Base-by-base conservation (phyloP, 2,329 filamentous ascomycete genomes). In the Diaporthe sp. region DNA sequence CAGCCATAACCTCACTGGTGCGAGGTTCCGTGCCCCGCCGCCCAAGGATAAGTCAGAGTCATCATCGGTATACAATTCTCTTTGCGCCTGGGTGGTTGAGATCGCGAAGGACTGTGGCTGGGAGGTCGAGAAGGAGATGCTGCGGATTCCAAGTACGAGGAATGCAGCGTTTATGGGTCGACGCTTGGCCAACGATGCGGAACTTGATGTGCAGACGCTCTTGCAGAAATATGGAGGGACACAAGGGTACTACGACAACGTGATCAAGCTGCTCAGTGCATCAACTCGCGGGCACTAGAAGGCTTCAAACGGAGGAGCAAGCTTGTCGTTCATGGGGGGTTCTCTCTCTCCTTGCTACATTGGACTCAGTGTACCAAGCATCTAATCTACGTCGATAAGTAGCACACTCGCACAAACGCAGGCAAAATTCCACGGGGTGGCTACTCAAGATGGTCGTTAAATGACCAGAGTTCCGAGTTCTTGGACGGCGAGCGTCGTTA, bases 91-190 rank as follows among this genome's bases (percentile, higher is more conserved):
- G 90, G 92, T 95, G 0, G 87, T 90, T 28, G 86, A 87, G 39
- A 89, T 99, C 57, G 92, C 94, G 0, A 86, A 87, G 44, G 92
- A 94, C 75, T 91, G 95, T 77, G 94, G 94, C 2, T 98, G 93
- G 88, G 85, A 88, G 7, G 89, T 94, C 0, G 95, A 98, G 84
- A 94, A 90, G 77, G 96, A 98, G 80, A 92, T 97, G 87, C 84
- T 99, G 80, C 89, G 96, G 61, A 98, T 99, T 77, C 97, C 97
- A 0, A 97, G 94, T 83, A 98, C 96, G 53, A 88, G 97, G 77
- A 98, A 98, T 83, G 92, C 93, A 25, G 95, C 93, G 0, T 86
- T 99, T 42, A 82, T 98, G 55, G 96, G 96, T 5, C 89, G 94
- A 44, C 84, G 84, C 67, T 81, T 79, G 6, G 79, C 76, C 65